These are phyloP conservation scores for Neonectria coccinea DNA, from an alignment of 2,329 filamentous ascomycete species.

Conservation along the genomic window DNA sequence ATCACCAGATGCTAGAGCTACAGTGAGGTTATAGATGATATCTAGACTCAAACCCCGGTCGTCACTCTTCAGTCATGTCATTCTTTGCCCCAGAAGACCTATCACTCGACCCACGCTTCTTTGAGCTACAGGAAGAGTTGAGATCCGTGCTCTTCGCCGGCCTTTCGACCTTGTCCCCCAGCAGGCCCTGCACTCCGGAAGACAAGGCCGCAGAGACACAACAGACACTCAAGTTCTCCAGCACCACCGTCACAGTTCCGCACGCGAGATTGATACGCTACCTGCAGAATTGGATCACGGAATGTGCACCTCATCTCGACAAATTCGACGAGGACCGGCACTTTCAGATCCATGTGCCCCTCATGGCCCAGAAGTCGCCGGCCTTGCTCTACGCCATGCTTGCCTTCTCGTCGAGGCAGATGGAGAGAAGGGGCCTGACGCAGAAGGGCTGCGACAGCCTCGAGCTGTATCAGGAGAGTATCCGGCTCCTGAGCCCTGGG, in stretches of 20 bases:
- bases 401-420: slow-evolving; percentile 64
- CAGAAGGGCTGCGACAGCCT: slow-evolving; percentile 62
- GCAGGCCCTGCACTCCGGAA: slow-evolving; percentile 47
- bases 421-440: slow-evolving; percentile 62
- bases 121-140: slow-evolving; percentile 59
- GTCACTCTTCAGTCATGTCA: slow-evolving; percentile 19
- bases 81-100: slow-evolving; percentile 48
- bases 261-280: slow-evolving; percentile 47
- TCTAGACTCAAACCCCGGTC: background rate
- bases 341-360: slow-evolving; percentile 64
- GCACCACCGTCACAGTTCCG: slow-evolving; percentile 41
- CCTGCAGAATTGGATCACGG: slow-evolving; percentile 63
- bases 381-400: slow-evolving; percentile 63
- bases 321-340: slow-evolving; percentile 66
- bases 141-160: slow-evolving; percentile 56
- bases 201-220: slow-evolving; percentile 28
- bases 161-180: slow-evolving; percentile 42
- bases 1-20: background rate
- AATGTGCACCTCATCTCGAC: slow-evolving; percentile 63
- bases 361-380: slow-evolving; percentile 59
- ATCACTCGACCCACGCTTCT: slow-evolving; percentile 54
- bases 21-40: background rate
- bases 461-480: slow-evolving; percentile 65
- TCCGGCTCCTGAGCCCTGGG: slow-evolving; percentile 56
- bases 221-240: slow-evolving; percentile 44